Conservation (phyloP, 768 basidiomycete genomes). For the Boletus reticuloceps region DNA sequence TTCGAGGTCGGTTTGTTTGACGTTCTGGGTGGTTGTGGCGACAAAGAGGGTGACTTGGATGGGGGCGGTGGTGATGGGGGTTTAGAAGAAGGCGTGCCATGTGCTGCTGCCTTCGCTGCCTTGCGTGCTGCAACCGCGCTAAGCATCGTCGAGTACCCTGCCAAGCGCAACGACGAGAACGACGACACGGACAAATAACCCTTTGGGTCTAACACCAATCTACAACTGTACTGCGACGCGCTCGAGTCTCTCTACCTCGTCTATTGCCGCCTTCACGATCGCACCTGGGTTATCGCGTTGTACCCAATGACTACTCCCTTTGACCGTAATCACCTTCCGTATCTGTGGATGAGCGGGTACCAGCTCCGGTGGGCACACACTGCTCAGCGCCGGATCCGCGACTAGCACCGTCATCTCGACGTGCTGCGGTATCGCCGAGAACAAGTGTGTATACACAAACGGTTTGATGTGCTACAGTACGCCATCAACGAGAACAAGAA, state of each 20-base stretch:
- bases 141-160: conserved; percentile 42
- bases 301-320: conserved; percentile 16
- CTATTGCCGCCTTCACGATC: conserved; percentile 4
- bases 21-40: conserved; percentile 5
- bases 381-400: conserved; percentile 8
- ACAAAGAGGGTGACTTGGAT: conserved; percentile 5
- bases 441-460: conserved; percentile 9
- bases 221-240: background rate
- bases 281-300: conserved; percentile 7
- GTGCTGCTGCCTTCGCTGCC: conserved; percentile 43
- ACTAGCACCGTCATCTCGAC: conserved; percentile 13
- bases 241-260: conserved; percentile 8
- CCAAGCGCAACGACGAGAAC: background rate
- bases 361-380: conserved; percentile 1
- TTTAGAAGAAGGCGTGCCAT: background rate
- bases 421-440: conserved; percentile 3
- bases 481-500: no score
- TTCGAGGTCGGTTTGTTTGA: conserved; percentile 37
- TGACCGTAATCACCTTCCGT: background rate
- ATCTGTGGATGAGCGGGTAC: background rate
- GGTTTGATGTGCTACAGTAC: conserved; percentile 16
- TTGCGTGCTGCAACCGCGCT: conserved; percentile 74
- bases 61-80: background rate
- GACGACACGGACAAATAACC: background rate
- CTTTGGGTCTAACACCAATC: background rate